Conservation (phyloP, 495 filamentous ascomycete species). For the Penicillium goetzii region DNA sequence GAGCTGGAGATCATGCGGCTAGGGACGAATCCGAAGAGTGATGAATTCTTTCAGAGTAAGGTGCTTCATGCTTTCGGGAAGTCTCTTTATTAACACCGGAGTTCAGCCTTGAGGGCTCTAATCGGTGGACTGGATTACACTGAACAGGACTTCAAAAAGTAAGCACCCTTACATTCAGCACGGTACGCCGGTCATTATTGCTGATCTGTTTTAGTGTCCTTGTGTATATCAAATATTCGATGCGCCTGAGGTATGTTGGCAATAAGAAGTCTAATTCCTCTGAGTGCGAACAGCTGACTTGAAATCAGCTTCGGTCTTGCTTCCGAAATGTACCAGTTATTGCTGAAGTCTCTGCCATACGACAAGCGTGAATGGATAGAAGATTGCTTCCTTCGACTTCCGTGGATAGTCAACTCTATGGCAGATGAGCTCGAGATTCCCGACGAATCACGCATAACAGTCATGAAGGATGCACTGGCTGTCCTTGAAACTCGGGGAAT, state of each 20-base stretch:
- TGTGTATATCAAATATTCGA: conserved; percentile 3
- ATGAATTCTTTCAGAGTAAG: background rate
- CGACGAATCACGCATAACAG: conserved; percentile 26
- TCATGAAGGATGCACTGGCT: conserved; percentile 45
- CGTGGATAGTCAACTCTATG: conserved; percentile 53
- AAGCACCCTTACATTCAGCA: background rate
- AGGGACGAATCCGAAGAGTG: background rate
- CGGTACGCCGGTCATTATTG: background rate
- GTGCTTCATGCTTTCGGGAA: background rate
- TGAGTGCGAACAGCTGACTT: background rate
- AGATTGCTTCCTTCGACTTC: conserved; percentile 61
- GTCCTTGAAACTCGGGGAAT: conserved; percentile 36
- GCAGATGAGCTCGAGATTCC: conserved; percentile 38
- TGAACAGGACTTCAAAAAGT: background rate
- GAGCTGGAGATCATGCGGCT: conserved; percentile 4
- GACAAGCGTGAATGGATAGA: conserved; percentile 62
- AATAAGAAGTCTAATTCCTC: background rate
- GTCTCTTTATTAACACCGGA: background rate
- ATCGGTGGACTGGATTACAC: background rate
- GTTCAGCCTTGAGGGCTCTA: background rate
- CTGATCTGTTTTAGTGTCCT: background rate
- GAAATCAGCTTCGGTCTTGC: conserved; percentile 2
- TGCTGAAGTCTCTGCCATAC: conserved; percentile 46
- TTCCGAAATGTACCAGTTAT: conserved; percentile 59
- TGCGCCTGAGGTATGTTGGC: conserved; percentile 1